Conservation (phyloP, 2,329 filamentous ascomycete species). For the Xylariaceae sp. region DNA sequence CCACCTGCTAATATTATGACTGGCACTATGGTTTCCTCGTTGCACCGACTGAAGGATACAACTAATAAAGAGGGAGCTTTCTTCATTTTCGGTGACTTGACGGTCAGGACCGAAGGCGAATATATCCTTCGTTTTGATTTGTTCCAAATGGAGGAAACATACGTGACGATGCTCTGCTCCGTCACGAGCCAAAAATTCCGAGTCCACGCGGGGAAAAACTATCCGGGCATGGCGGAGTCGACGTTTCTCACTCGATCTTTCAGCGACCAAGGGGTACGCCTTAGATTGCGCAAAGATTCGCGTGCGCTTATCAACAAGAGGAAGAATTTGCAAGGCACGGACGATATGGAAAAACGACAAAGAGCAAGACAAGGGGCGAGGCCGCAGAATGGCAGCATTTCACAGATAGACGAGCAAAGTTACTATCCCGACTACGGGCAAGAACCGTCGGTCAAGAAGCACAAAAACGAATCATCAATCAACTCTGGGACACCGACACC, state of each 20-base stretch:
- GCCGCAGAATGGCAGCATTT: conserved; percentile 30
- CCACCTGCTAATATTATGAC: conserved; percentile 57
- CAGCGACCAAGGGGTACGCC: conserved; percentile 82
- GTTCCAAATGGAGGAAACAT: conserved; percentile 62
- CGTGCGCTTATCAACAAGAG: conserved; percentile 57
- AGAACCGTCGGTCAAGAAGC: conserved; percentile 30
- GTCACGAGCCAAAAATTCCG: conserved; percentile 61
- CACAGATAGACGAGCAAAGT: conserved; percentile 29
- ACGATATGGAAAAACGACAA: conserved; percentile 29
- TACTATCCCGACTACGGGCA: conserved; percentile 33
- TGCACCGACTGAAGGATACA: conserved; percentile 79
- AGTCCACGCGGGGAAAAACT: conserved; percentile 67
- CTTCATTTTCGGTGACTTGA: conserved; percentile 90
- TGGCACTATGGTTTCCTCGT: conserved; percentile 77
- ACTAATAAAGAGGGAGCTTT: conserved; percentile 79
- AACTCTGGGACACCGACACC: conserved; percentile 27
- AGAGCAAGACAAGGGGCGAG: conserved; percentile 17
- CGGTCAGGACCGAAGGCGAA: conserved; percentile 72
- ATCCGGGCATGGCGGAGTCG: conserved; percentile 79
- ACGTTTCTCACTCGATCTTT: conserved; percentile 81
- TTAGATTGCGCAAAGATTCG: conserved; percentile 82
- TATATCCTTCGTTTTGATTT: conserved; percentile 78
- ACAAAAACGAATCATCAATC: conserved; percentile 30
- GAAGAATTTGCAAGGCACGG: conserved; percentile 39
- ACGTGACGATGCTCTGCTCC: conserved; percentile 34